Base-by-base conservation (phyloP, 2,329 filamentous ascomycete genomes). In the Alternaria gaisen region DNA sequence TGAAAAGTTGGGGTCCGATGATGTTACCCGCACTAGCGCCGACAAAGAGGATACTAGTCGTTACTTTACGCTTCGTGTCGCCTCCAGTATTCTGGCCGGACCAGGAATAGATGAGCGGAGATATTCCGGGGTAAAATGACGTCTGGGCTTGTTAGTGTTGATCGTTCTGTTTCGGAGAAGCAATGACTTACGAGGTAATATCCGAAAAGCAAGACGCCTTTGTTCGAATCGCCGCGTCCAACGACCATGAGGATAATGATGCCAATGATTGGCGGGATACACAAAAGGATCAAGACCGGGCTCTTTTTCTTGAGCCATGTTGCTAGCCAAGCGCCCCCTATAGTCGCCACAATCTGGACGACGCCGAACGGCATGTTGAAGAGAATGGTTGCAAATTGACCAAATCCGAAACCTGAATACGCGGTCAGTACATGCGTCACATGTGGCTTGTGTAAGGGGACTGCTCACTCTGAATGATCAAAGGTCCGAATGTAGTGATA, bases 21-120 rank as follows among this genome's bases (percentile, higher is more conserved):
- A 91, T 86, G 66, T 91, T 91, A 6, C 89, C 89, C 1, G 84
- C 85, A 53, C 85, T 89, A 60, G 88, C 85, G 5, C 88, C 87
- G 47, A 91, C 83, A 68, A 91, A 89, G 1, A 91, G 80, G 7
- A 90, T 81, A 12, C 84, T 88, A 0, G 88, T 90, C 0, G 86
- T 89, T 10, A 86, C 84, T 70, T 90, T 91, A 64, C 87, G 86
- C 77, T 91, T 91, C 0, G 89, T 91, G 70, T 91, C 88, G 1
- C 89, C 89, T 0, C 86, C 89, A 0, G 89, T 89, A 64, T 90
- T 89, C 61, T 87, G 85, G 2, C 85, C 81, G 2, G 85, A 86
- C 86, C 86, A 88, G 0, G 85, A 85, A 64, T 87, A 88, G 41
- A 89, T 85, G 30, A 89, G 76, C 0, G 86, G 88, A 3, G 88